Evolutionary conservation across 2,329 filamentous ascomycete species (phyloP), one percentile per base, ranked within the genome.

Genomic region (Sordariomycetes sp.): DNA sequence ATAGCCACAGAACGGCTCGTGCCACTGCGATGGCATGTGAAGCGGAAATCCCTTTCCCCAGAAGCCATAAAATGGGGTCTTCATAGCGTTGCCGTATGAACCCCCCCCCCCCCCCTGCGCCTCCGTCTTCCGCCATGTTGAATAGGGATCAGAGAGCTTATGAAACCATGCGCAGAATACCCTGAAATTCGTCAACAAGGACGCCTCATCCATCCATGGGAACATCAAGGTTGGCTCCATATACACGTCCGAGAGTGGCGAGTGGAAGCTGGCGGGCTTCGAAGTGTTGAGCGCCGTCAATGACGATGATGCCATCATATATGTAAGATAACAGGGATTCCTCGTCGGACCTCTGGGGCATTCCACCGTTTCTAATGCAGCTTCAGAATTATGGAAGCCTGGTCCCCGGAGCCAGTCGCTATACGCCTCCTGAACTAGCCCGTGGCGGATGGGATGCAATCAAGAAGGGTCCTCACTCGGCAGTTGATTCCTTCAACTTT

Each of bases 31-130:
- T 97, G 94, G 94, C 87, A 95, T 66, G 86, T 95, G 53, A 90
- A 88, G 74, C 80, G 93, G 64, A 92, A 90, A 75, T 94, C 89
- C 68, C 72, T 97, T 61, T 91, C 85, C 60, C 86, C 90, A 48
- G 94, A 97, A 75, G 97, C 93, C 1, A 83, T 94, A 54, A 99
- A 97, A 83, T 99, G 94, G 94, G 94, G 94, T 0, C 73, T 99
- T 48, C 89, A 90, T 71, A 89, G 85, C 65, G 77, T 97, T 62
- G 91, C 94, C 64, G 88, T 91, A 79, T 52, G 77, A n/a, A n/a
- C n/a, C n/a, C 46, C 22, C 20, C 14, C 7, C 20, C 20, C 20
- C 46, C 25, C 7, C 34, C n/a, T 37, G 8, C n/a, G 35, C n/a
- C 54, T 28, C 34, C 54, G 16, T 32, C 12, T 18, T 32, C 43